Evolutionary conservation across 306 rosid species (phyloP).

Genomic region (Ammopiptanthus mongolicus): DNA sequence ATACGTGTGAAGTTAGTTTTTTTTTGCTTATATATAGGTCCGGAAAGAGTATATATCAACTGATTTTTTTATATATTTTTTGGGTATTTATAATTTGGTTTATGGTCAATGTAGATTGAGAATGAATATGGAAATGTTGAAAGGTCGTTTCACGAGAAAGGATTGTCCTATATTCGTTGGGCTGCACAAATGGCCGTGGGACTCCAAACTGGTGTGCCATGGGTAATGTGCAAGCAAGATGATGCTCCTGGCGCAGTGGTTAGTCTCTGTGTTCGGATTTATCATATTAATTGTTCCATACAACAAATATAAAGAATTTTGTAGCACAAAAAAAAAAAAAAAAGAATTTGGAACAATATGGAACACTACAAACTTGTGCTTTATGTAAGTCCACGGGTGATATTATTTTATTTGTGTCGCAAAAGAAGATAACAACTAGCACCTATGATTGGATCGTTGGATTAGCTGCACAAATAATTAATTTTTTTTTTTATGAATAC

Average conservation of each 20-base stretch:
- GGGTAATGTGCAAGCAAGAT: constrained; percentile 89
- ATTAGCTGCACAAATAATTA: neutral
- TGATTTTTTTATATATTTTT: neutral
- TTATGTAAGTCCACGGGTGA: neutral
- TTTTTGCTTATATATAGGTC: too few relatives aligned
- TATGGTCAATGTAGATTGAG: constrained; percentile 59
- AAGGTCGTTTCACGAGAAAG: constrained; percentile 49
- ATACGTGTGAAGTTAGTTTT: too few relatives aligned
- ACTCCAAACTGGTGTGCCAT: constrained; percentile 83
- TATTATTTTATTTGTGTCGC: neutral
- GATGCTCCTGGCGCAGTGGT: constrained; percentile 93
- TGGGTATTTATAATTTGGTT: neutral
- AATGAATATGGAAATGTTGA: constrained; percentile 67
- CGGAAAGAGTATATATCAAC: too few relatives aligned
- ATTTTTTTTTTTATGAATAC: too few relatives aligned
- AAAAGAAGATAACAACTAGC: neutral
- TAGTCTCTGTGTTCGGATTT: constrained; percentile 12
- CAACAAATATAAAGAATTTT: neutral
- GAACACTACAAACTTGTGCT: neutral
- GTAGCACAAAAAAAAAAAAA: too few relatives aligned
- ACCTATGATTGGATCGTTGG: neutral
- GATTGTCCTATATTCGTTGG: constrained; percentile 69
- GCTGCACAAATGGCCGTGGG: constrained; percentile 80
- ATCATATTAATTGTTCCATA: neutral
- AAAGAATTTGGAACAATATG: too few relatives aligned